Conservation (phyloP, 2,329 filamentous ascomycete species). For the Xylariaceae sp. region DNA sequence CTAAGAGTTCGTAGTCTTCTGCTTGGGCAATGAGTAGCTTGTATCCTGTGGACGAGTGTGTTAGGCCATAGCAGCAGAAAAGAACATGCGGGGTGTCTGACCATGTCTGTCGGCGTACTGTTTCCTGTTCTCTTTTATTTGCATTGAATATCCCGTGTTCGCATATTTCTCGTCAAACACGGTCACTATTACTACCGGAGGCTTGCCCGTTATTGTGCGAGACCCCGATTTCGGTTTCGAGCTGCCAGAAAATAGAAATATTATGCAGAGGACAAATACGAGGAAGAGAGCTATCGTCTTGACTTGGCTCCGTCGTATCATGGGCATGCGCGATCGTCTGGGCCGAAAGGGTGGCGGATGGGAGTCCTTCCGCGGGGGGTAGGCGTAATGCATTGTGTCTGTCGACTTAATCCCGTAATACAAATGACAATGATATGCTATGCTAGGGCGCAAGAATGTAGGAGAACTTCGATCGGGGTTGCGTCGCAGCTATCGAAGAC, state of each 20-base stretch:
- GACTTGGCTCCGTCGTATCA: conserved; percentile 60
- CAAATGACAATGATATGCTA: not conserved
- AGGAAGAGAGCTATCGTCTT: conserved; percentile 56
- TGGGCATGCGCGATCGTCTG: conserved; percentile 53
- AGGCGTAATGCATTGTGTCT: conserved; percentile 78
- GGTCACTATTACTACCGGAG: conserved; percentile 77
- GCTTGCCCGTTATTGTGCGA: conserved; percentile 47
- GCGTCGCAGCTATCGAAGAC: not conserved
- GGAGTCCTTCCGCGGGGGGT: conserved; percentile 81
- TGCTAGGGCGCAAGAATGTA: no score
- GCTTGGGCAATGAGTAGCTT: conserved; percentile 75
- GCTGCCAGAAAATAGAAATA: conserved; percentile 57
- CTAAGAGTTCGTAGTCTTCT: conserved; percentile 70
- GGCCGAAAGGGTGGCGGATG: conserved; percentile 69
- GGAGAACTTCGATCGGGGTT: conserved; percentile 1
- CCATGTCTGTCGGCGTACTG: conserved; percentile 85
- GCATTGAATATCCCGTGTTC: conserved; percentile 65
- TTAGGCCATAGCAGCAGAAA: not conserved
- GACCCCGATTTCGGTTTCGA: conserved; percentile 31
- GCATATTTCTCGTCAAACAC: conserved; percentile 68
- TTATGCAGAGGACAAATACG: conserved; percentile 52
- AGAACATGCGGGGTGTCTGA: no score
- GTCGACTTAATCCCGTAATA: conserved; percentile 1
- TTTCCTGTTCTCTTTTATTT: conserved; percentile 77
- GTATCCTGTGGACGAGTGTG: conserved; percentile 66